Evolutionary conservation across 208 protist genomes (phyloP), one percentile per base, ranked within the genome.

Genomic region (Tetramitus jugosus): DNA sequence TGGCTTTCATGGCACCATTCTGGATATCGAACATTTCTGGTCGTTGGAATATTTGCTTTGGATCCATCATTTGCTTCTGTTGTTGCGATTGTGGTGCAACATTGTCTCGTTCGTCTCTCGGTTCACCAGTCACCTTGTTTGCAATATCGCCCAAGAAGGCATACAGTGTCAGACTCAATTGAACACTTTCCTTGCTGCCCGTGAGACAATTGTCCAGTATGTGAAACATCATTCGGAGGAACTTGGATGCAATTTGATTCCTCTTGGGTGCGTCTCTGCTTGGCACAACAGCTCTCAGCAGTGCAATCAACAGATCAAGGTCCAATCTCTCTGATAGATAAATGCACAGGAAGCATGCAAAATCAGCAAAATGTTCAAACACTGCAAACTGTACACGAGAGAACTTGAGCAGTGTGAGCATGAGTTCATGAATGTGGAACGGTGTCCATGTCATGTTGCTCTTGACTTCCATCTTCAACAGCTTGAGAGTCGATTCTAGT

Each of bases 71-170:
- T 20, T 45, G 43, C 3, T 33, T 7, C 13, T 17, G 2, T 69
- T 20, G 26, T 35, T 8, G 8, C 43, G n/a, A 4, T 49, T 71
- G n/a, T 13, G 17, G 43, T 35, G 8, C 20, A 20, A 56, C 14
- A 26, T 26, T 49, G 2, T 71, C 40, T 35, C 35, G 26, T 71
- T 71, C 65, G 35, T 42, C 26, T 8, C 43, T 26, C 31, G 65
- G 65, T 49, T 71, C 65, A 23, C 49, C 65, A 49, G 39, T 49
- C n/a, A 71, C 49, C 65, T 71, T 71, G n/a, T 71, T 71, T 3
- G 65, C 65, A 71, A 49, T 49, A 10, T 71, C 65, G 26, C 65
- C 65, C 7, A 71, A 49, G 40, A 71, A 71, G 29, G 35, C 35
- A 29, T 37, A 49, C 10, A 71, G 26, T 4, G 65, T 17, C 26